Percentiles rank a stretch among this genome's conserved stretches.
These are phyloP conservation scores for Sugiyamaella neomexicana DNA, from an alignment of 1,139 yeast genomes.

Conservation along the genomic window DNA sequence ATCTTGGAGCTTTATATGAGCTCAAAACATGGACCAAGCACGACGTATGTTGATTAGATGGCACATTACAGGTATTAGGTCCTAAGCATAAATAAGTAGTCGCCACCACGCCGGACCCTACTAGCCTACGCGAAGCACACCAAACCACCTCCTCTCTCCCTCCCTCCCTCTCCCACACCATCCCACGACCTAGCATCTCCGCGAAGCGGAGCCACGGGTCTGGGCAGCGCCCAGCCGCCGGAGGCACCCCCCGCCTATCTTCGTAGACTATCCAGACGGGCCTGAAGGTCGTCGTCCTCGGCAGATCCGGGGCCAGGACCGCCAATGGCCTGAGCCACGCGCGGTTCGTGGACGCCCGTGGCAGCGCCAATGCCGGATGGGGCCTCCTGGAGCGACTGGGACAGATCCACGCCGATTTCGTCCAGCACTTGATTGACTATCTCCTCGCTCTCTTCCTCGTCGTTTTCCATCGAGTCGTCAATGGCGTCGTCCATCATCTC, in stretches of 20 bases:
- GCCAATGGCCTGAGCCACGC: conserved; percentile 55
- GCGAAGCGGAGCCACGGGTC: conserved; percentile 9
- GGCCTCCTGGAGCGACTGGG: conserved; percentile 61
- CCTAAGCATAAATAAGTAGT: too few relatives aligned
- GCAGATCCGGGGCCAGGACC: conserved; percentile 39
- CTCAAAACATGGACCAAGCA: too few relatives aligned
- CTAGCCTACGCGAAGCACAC: too few relatives aligned
- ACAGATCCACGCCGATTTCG: conserved; percentile 90
- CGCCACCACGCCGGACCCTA: too few relatives aligned
- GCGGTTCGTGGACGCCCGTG: conserved; percentile 39
- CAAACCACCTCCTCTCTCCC: too few relatives aligned
- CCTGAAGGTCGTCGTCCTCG: conserved; percentile 85
- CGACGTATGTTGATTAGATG: too few relatives aligned
- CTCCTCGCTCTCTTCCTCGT: conserved; percentile 85
- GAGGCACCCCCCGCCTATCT: conserved; percentile 45
- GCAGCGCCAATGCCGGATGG: conserved; percentile 53
- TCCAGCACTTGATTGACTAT: conserved; percentile 89
- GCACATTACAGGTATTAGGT: too few relatives aligned
- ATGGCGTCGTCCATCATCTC: conserved; percentile 98
- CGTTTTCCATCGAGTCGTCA: conserved; percentile 91
- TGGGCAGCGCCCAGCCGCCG: conserved; percentile 14
- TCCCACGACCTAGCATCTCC: too few relatives aligned
- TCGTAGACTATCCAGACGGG: conserved; percentile 80
- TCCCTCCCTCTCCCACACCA: too few relatives aligned
- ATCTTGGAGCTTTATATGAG: too few relatives aligned